Base-by-base conservation (phyloP, 106 monocot species). In the Dactylorhiza incarnata region DNA sequence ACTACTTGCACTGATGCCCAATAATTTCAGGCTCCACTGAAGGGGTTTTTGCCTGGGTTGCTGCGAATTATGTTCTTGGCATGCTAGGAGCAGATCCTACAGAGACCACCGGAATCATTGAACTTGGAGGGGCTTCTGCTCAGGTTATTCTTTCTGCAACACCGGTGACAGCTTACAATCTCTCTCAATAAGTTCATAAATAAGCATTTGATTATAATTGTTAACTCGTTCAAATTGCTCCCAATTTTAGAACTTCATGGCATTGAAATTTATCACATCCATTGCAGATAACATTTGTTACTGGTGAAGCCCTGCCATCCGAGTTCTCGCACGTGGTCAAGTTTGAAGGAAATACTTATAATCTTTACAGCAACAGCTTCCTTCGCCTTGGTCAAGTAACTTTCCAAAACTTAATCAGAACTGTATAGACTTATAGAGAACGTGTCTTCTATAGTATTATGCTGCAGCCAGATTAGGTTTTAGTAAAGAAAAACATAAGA, bases 61-160 rank as follows among this genome's bases (percentile, higher is more conserved):
- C 96, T 77, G 96, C 93, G 53, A 97, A 97, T 78, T 96, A 96
- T 83, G 96, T 93, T 20, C 90, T 96, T 83, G 93, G 89, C 45
- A 83, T 84, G 61, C 75, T 97, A 73, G 93, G 91, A 71, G 83
- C 82, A 72, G 87, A 97, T 86, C 89, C 91, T 86, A 65, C 76
- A 22, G 63, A 91, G 74, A 97, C 96, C 75, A 86, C 81, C 74
- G 93, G 96, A 66, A 89, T 97, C 78, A 91, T 97, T 81, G 96
- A 97, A 82, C 96, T 97, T 54, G 96, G 96, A 25, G 96, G 93
- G 66, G 96, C 96, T 87, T 97, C 96, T 67, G 87, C 96, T 68
- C 95, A 95, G 92, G 95, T 92, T 82, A 24, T 5, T 66, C 37
- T 13, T 66, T 66, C 4, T 66, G 37, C 13, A 4, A 37, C 24